Base-by-base conservation (phyloP, 2,329 filamentous ascomycete species). In the Hawksworthiomyces lignivorus region DNA sequence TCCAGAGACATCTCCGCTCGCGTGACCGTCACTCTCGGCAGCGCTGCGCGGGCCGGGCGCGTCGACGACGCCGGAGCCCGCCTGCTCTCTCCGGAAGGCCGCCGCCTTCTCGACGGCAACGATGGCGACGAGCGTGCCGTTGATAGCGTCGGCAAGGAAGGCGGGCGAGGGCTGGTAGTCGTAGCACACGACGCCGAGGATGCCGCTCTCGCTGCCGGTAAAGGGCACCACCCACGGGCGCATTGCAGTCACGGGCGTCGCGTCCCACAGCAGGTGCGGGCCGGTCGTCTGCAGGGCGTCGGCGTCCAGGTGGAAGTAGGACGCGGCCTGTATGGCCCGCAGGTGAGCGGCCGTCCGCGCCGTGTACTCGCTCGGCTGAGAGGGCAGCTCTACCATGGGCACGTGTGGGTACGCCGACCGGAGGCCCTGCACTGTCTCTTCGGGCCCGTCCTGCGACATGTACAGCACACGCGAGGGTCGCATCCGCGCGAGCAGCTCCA, bases 311-410 rank as follows among this genome's bases (percentile, higher is more conserved):
- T 90, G 86, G 53, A 90, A 87, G 52, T 89, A 90, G 0, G 84
- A 81, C 70, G 87, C 80, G n/a, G 72, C 77, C 51, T 88, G 83
- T 82, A 90, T 87, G 6, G 73, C 72, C 38, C 83, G 68, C 3
- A 86, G 60, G 47, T 89, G 79, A 0, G 75, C 70, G 0, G 82
- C 72, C 9, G 80, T 84, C 28, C 80, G 68, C 4, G 72, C 64
- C 1, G 68, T 68, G 30, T 67, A 67, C 30, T 77, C 72, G n/a
- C 68, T 68, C 8, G 69, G 59, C 50, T 80, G 73, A 1, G 82
- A 80, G 5, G 80, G 73, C 5, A 87, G 62, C 5, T 68, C 64
- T 29, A 65, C 61, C 33, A 83, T 67, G 0, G 53, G 51, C 5
- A 61, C 62, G 21, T 57, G 53, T 18, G 55, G 62, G 22, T 65